Conservation (phyloP, 108 stramenopile genomes). For the Cyclotella baltica region DNA sequence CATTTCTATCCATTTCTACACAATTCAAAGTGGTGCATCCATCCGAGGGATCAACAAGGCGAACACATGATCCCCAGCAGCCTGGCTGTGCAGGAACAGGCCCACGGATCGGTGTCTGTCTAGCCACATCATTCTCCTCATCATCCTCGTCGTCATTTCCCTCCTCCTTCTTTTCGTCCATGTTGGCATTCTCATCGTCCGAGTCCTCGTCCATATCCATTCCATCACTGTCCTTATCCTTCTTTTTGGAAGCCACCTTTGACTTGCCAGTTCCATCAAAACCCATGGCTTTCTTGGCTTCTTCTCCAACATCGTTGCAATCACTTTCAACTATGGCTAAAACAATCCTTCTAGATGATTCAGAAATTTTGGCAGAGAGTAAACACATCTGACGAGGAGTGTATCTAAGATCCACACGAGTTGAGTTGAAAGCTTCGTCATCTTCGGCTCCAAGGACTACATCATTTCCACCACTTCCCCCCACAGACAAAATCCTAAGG, state of each 20-base stretch:
- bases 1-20: slow-evolving; percentile 91
- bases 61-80: slow-evolving; percentile 95
- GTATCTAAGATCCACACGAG: slow-evolving; percentile 85
- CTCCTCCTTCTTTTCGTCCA: slow-evolving; percentile 62
- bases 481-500: slow-evolving; percentile 92
- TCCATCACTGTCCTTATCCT: slow-evolving; percentile 57
- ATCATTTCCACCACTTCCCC: slow-evolving; percentile 55
- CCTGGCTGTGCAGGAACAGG: slow-evolving; percentile 86
- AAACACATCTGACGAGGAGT: slow-evolving; percentile 95
- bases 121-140: slow-evolving; percentile 77
- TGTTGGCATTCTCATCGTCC: slow-evolving; percentile 71
- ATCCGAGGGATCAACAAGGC: slow-evolving; percentile 90
- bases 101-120: slow-evolving; percentile 85
- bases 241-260: slow-evolving; percentile 48
- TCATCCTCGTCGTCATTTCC: slow-evolving; percentile 83
- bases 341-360: slow-evolving; percentile 65
- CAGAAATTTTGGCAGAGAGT: slow-evolving; percentile 55
- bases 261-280: slow-evolving; percentile 71
- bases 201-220: slow-evolving; percentile 84
- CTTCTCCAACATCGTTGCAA: slow-evolving; percentile 88
- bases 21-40: slow-evolving; percentile 82
- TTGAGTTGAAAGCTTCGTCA: slow-evolving; percentile 92
- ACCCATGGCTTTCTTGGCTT: slow-evolving; percentile 80
- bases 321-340: slow-evolving; percentile 96
- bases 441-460: slow-evolving; percentile 75